Evolutionary conservation across 2,329 filamentous ascomycete species (phyloP), one percentile per base, ranked within the genome.

Genomic region (Talaromyces albobiverticillius): DNA sequence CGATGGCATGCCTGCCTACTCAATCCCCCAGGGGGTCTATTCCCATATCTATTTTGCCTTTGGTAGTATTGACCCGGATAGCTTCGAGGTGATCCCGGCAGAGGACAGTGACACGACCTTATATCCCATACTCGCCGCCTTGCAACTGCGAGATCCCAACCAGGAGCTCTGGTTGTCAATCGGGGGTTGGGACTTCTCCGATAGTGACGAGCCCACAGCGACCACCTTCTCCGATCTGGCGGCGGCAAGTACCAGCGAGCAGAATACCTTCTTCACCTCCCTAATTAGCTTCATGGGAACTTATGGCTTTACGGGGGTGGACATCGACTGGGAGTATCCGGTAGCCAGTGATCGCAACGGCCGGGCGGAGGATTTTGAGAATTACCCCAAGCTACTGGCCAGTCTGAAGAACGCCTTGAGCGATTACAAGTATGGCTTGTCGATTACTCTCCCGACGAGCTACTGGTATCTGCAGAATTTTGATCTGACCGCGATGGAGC

Each of bases 381-480:
- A n/a, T n/a, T n/a, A n/a, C n/a, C n/a, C n/a, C n/a, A n/a, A n/a
- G n/a, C n/a, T n/a, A n/a, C n/a, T n/a, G n/a, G n/a, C n/a, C n/a
- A n/a, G n/a, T n/a, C n/a, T n/a, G n/a, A n/a, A n/a, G n/a, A n/a
- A n/a, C n/a, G n/a, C n/a, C n/a, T n/a, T n/a, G n/a, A n/a, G n/a
- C n/a, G n/a, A n/a, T n/a, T n/a, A n/a, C n/a, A n/a, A n/a, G n/a
- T n/a, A n/a, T n/a, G n/a, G n/a, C n/a, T n/a, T n/a, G n/a, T n/a
- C n/a, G n/a, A n/a, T n/a, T n/a, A n/a, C n/a, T n/a, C n/a, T n/a
- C n/a, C 51, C 43, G 9, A 36, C 56, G 26, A 55, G 29, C 13
- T 54, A 56, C 20, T 57, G 54, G 50, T 56, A 59, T 32, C 49
- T 70, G 0, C 51, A 52, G 1, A 29, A 57, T 14, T 71, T 71